Percentiles rank a stretch among this genome's conserved stretches.
These are phyloP conservation scores for Xylariaceae sp. DNA, from an alignment of 2,329 filamentous ascomycete genomes.

Conservation along the genomic window DNA sequence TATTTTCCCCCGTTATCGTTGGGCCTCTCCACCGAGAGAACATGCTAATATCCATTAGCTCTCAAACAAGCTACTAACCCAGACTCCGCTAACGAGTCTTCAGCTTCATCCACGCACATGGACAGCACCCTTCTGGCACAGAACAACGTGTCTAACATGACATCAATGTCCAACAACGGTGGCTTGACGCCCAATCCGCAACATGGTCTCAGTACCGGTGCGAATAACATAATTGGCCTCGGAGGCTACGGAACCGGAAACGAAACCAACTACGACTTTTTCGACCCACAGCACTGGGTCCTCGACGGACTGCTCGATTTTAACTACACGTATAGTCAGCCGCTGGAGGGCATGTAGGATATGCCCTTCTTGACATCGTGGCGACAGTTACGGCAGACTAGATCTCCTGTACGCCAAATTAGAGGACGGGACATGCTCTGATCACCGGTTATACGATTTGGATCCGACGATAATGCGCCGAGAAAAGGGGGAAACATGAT, in stretches of 20 bases:
- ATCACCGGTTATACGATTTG: slow-evolving; percentile 13
- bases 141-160: slow-evolving; percentile 44
- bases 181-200: slow-evolving; percentile 48
- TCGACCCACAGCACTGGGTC: slow-evolving; percentile 91
- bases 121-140: slow-evolving; percentile 55
- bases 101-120: slow-evolving; percentile 60
- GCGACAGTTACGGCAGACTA: not conserved
- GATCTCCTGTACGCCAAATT: not conserved
- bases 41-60: slow-evolving; percentile 45
- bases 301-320: slow-evolving; percentile 80
- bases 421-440: slow-evolving; percentile 3
- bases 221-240: slow-evolving; percentile 47
- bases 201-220: slow-evolving; percentile 40
- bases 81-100: slow-evolving; percentile 70
- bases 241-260: slow-evolving; percentile 53
- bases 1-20: slow-evolving; percentile 27
- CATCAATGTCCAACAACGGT: slow-evolving; percentile 46
- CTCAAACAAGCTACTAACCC: slow-evolving; percentile 83
- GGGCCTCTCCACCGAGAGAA: slow-evolving; percentile 27
- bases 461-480: slow-evolving; percentile 17
- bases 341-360: slow-evolving; percentile 48
- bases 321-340: slow-evolving; percentile 57
- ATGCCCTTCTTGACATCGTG: not conserved
- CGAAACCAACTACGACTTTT: slow-evolving; percentile 75
- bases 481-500: slow-evolving; percentile 12